Conservation (phyloP, 1,284 basidiomycete genomes). For the Amylostereum areolatum region DNA sequence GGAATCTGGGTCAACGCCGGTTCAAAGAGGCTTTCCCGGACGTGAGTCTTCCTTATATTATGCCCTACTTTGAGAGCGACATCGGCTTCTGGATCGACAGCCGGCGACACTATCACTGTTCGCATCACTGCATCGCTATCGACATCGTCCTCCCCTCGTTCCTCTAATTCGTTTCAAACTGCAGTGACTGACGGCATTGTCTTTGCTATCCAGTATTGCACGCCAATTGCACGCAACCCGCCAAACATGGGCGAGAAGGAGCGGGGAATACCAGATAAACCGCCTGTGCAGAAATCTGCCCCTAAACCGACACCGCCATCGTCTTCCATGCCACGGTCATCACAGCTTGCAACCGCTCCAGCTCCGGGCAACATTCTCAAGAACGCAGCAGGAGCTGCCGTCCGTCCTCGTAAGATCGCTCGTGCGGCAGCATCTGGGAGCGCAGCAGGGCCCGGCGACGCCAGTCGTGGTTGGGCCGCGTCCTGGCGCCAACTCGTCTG, state of each 20-base stretch:
- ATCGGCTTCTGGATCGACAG: conserved; percentile 4
- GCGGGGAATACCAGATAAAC: conserved; percentile 41
- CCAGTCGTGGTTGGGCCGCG: conserved; percentile 23
- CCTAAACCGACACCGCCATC: conserved; percentile 13
- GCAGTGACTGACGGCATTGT: conserved; percentile 2
- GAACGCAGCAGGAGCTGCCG: conserved; percentile 3
- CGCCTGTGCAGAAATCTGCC: neutral
- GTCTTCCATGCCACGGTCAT: conserved; percentile 9
- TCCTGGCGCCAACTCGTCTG: conserved; percentile 64
- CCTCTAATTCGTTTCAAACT: neutral
- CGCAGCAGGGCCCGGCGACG: conserved; percentile 12
- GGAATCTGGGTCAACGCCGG: conserved; percentile 76
- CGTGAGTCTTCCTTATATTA: conserved; percentile 39
- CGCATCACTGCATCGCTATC: conserved; percentile 3
- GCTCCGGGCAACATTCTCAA: neutral
- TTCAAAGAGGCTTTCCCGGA: conserved; percentile 86
- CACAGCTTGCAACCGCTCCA: conserved; percentile 3
- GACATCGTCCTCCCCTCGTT: conserved; percentile 1
- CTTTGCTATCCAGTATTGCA: conserved; percentile 52
- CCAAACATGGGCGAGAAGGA: conserved; percentile 87
- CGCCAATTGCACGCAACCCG: conserved; percentile 58
- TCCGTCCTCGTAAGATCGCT: conserved; percentile 11
- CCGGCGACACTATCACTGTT: conserved; percentile 1
- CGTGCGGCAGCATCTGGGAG: conserved; percentile 8
- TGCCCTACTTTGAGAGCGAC: conserved; percentile 2